Conservation (phyloP, 2,329 filamentous ascomycete species). For the Fusarium sp. region DNA sequence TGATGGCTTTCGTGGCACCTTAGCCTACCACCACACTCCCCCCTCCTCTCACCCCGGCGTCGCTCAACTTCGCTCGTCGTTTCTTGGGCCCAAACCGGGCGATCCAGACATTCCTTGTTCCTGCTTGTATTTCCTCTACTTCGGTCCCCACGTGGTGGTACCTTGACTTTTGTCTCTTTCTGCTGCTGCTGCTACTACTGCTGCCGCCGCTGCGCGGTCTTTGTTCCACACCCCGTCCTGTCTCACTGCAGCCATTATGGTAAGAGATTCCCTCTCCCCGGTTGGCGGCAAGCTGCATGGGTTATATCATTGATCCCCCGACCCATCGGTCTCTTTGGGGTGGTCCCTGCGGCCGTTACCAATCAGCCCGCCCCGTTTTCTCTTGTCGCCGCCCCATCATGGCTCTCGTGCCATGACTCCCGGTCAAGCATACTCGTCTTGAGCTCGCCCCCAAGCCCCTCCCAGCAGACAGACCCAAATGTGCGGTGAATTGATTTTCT, state of each 20-base stretch:
- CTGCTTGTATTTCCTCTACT: slow-evolving; percentile 55
- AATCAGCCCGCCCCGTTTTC: slow-evolving; percentile 42
- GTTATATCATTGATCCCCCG: slow-evolving; percentile 60
- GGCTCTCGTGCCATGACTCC: slow-evolving; percentile 49
- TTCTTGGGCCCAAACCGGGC: slow-evolving; percentile 47
- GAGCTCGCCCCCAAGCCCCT: slow-evolving; percentile 47
- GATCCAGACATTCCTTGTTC: slow-evolving; percentile 52
- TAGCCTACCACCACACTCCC: slow-evolving; percentile 53
- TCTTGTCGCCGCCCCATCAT: slow-evolving; percentile 45
- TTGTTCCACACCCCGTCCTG: slow-evolving; percentile 52
- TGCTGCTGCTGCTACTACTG: slow-evolving; percentile 35
- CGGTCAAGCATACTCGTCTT: slow-evolving; percentile 48
- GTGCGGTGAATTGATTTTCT: slow-evolving; percentile 59
- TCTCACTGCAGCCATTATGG: slow-evolving; percentile 63
- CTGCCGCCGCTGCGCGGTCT: slow-evolving; percentile 43
- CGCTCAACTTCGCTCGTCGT: slow-evolving; percentile 49
- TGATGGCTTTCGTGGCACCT: slow-evolving; percentile 56
- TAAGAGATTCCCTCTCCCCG: slow-evolving; percentile 61
- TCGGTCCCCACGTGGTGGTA: slow-evolving; percentile 56
- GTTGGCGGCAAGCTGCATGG: slow-evolving; percentile 62
- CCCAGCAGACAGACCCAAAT: slow-evolving; percentile 47
- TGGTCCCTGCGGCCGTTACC: slow-evolving; percentile 46
- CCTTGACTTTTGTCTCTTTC: slow-evolving; percentile 54
- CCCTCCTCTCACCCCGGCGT: slow-evolving; percentile 52
- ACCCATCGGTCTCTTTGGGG: slow-evolving; percentile 49